Evolutionary conservation across 1,284 basidiomycete species (phyloP).

Genomic region (Trichosporon sp.): DNA sequence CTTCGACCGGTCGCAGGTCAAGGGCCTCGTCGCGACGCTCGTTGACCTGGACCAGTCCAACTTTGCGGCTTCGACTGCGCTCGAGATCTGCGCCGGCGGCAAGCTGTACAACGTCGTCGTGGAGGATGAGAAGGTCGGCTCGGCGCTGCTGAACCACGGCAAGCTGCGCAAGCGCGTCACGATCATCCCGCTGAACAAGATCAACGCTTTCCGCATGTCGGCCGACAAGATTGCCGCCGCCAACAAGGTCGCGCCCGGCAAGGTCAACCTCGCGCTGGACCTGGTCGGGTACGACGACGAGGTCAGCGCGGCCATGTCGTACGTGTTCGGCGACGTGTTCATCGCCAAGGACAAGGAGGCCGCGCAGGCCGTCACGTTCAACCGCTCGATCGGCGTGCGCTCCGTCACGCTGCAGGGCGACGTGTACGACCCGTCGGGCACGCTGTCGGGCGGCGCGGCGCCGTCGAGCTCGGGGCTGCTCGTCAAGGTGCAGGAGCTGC

Average conservation of each 20-base stretch:
- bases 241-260: constrained; percentile 69
- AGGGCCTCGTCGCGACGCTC: constrained; percentile 86
- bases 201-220: constrained; percentile 65
- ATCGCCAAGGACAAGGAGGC: constrained; percentile 86
- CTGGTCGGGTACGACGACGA: constrained; percentile 82
- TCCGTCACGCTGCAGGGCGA: constrained; percentile 94
- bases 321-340: constrained; percentile 89
- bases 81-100: constrained; percentile 88
- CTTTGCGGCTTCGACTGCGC: constrained; percentile 75
- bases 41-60: constrained; percentile 68
- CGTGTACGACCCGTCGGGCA: constrained; percentile 93
- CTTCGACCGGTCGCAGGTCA: constrained; percentile 84
- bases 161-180: constrained; percentile 84
- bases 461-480: constrained; percentile 72
- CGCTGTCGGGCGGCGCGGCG: constrained; percentile 84
- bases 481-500: constrained; percentile 78
- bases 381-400: constrained; percentile 64
- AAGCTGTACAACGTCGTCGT: constrained; percentile 94
- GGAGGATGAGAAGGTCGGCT: constrained; percentile 82
- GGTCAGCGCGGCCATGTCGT: constrained; percentile 83
- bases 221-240: constrained; percentile 73
- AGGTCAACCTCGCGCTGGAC: constrained; percentile 78
- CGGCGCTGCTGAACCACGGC: constrained; percentile 73
- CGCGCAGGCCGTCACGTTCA: constrained; percentile 85
- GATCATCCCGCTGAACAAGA: constrained; percentile 91